These are phyloP conservation scores for Russula virescens DNA, from an alignment of 768 basidiomycete species.

Conservation along the genomic window DNA sequence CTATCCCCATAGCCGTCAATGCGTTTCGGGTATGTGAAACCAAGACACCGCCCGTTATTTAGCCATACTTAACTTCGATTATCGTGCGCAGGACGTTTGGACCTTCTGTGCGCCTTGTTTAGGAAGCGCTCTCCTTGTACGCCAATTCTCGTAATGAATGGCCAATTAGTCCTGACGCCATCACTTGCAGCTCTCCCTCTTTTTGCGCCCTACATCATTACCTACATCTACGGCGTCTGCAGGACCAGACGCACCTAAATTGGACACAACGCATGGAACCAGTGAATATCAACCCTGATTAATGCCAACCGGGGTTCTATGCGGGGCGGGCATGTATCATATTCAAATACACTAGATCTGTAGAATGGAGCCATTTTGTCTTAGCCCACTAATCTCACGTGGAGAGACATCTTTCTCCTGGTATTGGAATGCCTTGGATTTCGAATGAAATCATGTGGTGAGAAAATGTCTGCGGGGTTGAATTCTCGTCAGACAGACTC, in stretches of 20 bases:
- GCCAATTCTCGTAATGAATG: neutral
- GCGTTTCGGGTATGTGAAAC: constrained; percentile 18
- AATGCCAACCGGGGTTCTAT: neutral
- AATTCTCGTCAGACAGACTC: neutral
- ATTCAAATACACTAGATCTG: constrained; percentile 7
- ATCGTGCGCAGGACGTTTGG: constrained; percentile 21
- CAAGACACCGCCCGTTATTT: constrained; percentile 4
- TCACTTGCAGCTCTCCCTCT: constrained; percentile 14
- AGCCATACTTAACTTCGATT: constrained; percentile 8
- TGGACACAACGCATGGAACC: neutral
- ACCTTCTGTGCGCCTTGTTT: constrained; percentile 24
- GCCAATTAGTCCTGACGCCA: constrained; percentile 8
- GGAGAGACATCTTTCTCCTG: neutral
- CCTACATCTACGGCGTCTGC: constrained; percentile 1
- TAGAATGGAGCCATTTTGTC: constrained; percentile 4
- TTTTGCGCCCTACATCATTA: constrained; percentile 18
- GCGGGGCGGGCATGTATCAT: constrained; percentile 4
- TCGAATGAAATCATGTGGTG: neutral
- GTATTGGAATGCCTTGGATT: neutral
- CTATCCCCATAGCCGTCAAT: constrained; percentile 9
- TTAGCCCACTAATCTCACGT: neutral
- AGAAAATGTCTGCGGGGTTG: neutral
- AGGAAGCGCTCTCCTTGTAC: constrained; percentile 22
- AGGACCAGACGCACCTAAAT: neutral
- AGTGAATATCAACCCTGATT: neutral